Conservation (phyloP, 2,329 filamentous ascomycete genomes). For the Ophioceras dolichostomum region DNA sequence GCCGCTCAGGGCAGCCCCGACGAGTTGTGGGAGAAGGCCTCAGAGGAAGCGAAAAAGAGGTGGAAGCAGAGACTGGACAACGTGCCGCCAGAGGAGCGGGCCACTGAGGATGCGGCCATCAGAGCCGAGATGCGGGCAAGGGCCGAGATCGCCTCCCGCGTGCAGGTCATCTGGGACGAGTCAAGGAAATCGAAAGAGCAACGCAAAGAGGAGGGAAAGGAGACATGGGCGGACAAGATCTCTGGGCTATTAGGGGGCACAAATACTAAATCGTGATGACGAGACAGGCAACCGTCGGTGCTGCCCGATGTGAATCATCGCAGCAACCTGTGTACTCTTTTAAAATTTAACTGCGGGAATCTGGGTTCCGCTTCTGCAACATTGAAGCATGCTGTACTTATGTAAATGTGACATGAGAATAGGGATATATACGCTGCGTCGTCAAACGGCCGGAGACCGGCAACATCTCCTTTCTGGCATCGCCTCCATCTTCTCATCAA, state of each 20-base stretch:
- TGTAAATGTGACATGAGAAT: too few relatives aligned
- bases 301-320: too few relatives aligned
- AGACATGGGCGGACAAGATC: constrained; percentile 28
- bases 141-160: constrained; percentile 41
- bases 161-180: constrained; percentile 43
- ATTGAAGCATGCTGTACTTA: too few relatives aligned
- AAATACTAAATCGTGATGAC: too few relatives aligned
- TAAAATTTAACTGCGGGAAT: too few relatives aligned
- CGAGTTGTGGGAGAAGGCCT: constrained; percentile 15
- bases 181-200: constrained; percentile 40
- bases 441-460: too few relatives aligned
- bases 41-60: constrained; percentile 33
- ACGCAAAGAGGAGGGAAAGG: constrained; percentile 43
- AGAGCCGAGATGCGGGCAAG: constrained; percentile 50
- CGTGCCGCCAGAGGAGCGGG: constrained; percentile 43
- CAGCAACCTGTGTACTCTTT: too few relatives aligned
- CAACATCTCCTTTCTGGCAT: too few relatives aligned
- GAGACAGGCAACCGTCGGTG: too few relatives aligned
- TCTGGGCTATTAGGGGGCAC: constrained; percentile 19
- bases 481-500: too few relatives aligned
- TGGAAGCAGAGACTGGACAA: constrained; percentile 45
- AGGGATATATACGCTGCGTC: too few relatives aligned
- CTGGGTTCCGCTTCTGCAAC: too few relatives aligned
- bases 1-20: constrained; percentile 12
- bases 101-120: constrained; percentile 51